phyloP scores from a whole-genome alignment of 768 basidiomycete genomes.

The Suillus subluteus region DNA sequence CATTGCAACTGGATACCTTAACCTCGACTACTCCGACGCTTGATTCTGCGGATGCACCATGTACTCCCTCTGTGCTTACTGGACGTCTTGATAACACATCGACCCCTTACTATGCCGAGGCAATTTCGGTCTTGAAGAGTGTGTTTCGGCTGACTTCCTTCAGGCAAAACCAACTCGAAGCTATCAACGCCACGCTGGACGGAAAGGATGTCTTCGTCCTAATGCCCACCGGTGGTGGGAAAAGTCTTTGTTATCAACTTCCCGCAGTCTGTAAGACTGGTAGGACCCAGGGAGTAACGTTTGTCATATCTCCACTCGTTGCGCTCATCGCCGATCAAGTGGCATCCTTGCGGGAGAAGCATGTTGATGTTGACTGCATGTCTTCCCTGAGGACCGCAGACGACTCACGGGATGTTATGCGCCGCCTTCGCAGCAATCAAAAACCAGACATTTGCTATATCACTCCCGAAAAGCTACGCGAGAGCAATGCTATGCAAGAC shows the following conservation, averaged over 20 bases:
- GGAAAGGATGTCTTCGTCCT: slow-evolving; percentile 91
- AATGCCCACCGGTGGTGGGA: slow-evolving; percentile 96
- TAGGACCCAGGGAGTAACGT: slow-evolving; percentile 76
- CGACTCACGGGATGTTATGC: slow-evolving; percentile 42
- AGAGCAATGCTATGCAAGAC: slow-evolving; percentile 56
- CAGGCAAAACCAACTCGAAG: slow-evolving; percentile 84
- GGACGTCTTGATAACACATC: slow-evolving; percentile 36
- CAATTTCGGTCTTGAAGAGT: slow-evolving; percentile 34
- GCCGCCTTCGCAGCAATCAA: slow-evolving; percentile 46
- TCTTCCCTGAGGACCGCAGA: slow-evolving; percentile 54
- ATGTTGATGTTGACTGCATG: slow-evolving; percentile 71
- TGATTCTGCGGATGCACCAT: slow-evolving; percentile 17
- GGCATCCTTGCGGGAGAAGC: slow-evolving; percentile 59
- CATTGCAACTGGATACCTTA: slow-evolving; percentile 34
- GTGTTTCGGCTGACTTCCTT: slow-evolving; percentile 70
- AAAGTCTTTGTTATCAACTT: slow-evolving; percentile 87
- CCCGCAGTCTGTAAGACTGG: slow-evolving; percentile 82
- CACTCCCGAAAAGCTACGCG: slow-evolving; percentile 87
- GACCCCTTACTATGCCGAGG: slow-evolving; percentile 34
- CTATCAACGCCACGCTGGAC: slow-evolving; percentile 76
- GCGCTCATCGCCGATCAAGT: slow-evolving; percentile 93
- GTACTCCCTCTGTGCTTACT: slow-evolving; percentile 7
- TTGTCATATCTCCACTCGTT: slow-evolving; percentile 89
- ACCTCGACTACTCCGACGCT: slow-evolving; percentile 25
- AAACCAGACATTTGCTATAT: slow-evolving; percentile 80